phyloP scores from a whole-genome alignment of 768 basidiomycete genomes.

The Leccinum broughii region DNA sequence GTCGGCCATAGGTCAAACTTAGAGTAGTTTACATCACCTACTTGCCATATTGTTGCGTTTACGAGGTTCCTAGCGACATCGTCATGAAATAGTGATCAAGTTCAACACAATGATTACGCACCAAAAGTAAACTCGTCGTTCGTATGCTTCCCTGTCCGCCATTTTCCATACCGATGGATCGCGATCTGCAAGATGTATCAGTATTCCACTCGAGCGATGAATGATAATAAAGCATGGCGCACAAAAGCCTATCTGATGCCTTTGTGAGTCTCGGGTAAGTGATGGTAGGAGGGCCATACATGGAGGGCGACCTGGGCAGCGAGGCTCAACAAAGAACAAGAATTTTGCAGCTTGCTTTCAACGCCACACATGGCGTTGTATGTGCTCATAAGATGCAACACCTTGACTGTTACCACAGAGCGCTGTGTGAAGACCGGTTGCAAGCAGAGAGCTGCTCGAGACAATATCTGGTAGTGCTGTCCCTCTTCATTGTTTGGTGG shows the following conservation, averaged over 20 bases:
- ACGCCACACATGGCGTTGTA: conserved; percentile 56
- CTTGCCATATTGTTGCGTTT: conserved; percentile 48
- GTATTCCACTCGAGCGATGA: not conserved
- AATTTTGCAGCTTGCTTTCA: conserved; percentile 49
- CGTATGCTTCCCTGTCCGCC: conserved; percentile 49
- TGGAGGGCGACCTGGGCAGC: conserved; percentile 49
- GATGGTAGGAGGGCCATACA: conserved; percentile 31
- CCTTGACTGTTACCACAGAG: conserved; percentile 50
- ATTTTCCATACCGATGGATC: conserved; percentile 55
- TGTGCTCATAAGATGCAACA: conserved; percentile 52
- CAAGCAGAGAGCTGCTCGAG: conserved; percentile 46
- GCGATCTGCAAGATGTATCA: conserved; percentile 37
- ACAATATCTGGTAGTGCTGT: conserved; percentile 50
- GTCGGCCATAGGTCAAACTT: not conserved
- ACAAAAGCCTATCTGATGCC: conserved; percentile 17
- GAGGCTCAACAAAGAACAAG: conserved; percentile 47
- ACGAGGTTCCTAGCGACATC: conserved; percentile 39
- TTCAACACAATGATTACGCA: conserved; percentile 1
- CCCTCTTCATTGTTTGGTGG: conserved; percentile 51
- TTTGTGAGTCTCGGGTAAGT: conserved; percentile 2
- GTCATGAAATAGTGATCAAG: not conserved
- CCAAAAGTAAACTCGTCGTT: conserved; percentile 57
- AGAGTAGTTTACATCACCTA: conserved; percentile 1
- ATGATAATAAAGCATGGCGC: conserved; percentile 3
- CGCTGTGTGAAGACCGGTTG: conserved; percentile 45